These are phyloP conservation scores for Solanum sejunctum DNA, from an alignment of 257 asterid genomes.

Conservation along the genomic window DNA sequence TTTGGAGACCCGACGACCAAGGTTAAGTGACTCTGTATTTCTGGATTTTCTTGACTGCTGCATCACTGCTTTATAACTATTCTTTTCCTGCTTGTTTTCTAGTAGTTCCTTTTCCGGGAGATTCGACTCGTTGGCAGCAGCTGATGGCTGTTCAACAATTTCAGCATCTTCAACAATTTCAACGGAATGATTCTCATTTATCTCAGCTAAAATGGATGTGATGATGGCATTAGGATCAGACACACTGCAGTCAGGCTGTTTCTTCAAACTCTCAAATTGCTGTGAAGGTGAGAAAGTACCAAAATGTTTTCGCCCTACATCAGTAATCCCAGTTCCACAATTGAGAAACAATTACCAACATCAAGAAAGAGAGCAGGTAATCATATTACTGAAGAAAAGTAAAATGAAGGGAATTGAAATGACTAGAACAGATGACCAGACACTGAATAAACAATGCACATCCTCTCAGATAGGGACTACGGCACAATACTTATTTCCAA, in stretches of 20 bases:
- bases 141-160: neutral
- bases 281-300: constrained; percentile 7
- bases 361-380: neutral
- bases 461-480: neutral
- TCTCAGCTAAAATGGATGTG: neutral
- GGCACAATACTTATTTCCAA: neutral
- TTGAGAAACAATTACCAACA: neutral
- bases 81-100: constrained; percentile 5
- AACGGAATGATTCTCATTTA: neutral
- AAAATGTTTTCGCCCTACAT: constrained; percentile 18
- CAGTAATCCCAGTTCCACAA: constrained; percentile 1
- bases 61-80: neutral
- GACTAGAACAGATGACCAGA: neutral
- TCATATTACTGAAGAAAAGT: neutral
- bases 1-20: constrained; percentile 18
- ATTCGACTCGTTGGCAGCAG: neutral
- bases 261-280: constrained; percentile 10
- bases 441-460: neutral
- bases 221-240: neutral
- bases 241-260: constrained; percentile 1
- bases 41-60: neutral
- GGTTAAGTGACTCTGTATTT: neutral
- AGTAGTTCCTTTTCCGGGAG: constrained; percentile 10
- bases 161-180: constrained; percentile 7
- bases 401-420: neutral